Evolutionary conservation across 2,329 filamentous ascomycete species (phyloP), one percentile per base, ranked within the genome.

Genomic region (Septoria linicola): DNA sequence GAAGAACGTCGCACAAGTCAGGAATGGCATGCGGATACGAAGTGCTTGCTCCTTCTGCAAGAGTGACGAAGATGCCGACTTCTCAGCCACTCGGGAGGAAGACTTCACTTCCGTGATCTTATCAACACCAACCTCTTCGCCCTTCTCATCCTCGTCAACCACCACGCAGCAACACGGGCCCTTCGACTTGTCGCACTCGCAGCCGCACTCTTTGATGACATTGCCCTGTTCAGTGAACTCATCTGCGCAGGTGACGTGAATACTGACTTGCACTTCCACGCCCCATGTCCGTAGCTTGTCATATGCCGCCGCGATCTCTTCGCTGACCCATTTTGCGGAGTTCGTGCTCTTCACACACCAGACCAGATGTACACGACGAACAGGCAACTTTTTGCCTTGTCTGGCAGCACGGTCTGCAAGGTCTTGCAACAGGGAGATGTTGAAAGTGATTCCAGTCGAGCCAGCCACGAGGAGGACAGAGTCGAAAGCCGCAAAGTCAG

Each of bases 401-500:
- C 13, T 21, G 2, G 46, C 49, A 3, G 55, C 54, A 6, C 62
- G 55, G 14, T 63, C 60, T 10, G 63, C 62, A 16, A 65, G 41
- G 34, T 62, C 55, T 34, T 60, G 61, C 2, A 66, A 55, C 23
- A 64, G 34, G 6, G 63, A 49, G 3, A 60, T 39, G 2, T 57
- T 63, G 52, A 64, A 66, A 3, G 63, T 65, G n/a, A 64, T 53
- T 10, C 63, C 62, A 8, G 61, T 66, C 3, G 59, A 61, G 8
- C 61, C 63, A 2, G 63, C 57, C 21, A 66, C 37, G 17, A 66
- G 53, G 17, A 57, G 58, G 14, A 64, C 48, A 1, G 58, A 62
- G 37, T 66, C 62, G 48, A 64, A 66, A 4, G 58, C 60, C 10
- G 61, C 59, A 25, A 64, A 57, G 42, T 61, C 56, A 7, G 57